Base-by-base conservation (phyloP, 2,329 filamentous ascomycete genomes). In the Albophoma yamanashiensis region DNA sequence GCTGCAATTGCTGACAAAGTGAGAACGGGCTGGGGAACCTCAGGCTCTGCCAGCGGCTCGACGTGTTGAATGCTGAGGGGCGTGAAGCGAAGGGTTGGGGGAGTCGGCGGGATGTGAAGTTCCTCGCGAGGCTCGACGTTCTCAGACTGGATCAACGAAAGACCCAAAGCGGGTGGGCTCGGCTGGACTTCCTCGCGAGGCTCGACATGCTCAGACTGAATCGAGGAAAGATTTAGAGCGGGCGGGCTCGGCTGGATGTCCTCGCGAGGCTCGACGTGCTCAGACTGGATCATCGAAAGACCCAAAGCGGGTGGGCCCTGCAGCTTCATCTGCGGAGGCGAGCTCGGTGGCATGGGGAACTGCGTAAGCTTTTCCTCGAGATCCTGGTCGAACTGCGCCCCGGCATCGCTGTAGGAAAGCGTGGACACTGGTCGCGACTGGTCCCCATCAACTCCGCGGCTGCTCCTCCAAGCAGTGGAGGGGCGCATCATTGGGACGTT, bases 321-420 rank as follows among this genome's bases (percentile, higher is more conserved):
- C 25, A 71, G 59, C 45, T 74, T 67, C 7, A 67, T 42, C n/a
- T 56, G 67, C 0, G 70, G 67, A 4, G 73, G 67, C n/a, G 76
- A 75, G 0, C 74, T 73, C 0, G 82, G 82, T 5, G 82, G 82
- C 15, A 79, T 75, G 2, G 82, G 81, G 72, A 84, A 84, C 64
- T 78, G 76, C 20, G 78, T 76, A 56, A 85, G 71, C 65, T 79
- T 82, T 60, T 79, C 76, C 22, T 78, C 78, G 68, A 84, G 76
- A 31, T 79, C 77, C 17, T 69, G 68, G 50, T 82, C 79, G 62
- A 79, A 74, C 63, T 84, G 81, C 12, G 78, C 77, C 60, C 78
- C 78, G 38, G 77, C 76, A 65, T 84, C 81, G 66, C 80, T 83
- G 64, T 81, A 81, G 2, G 79, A 79, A 52, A 78, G 71, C 4